A percentile compares a stretch with the other conserved stretches of the same genome.
Evolutionary conservation across 257 asterid genomes (phyloP).

Genomic region (Vinca minor): DNA sequence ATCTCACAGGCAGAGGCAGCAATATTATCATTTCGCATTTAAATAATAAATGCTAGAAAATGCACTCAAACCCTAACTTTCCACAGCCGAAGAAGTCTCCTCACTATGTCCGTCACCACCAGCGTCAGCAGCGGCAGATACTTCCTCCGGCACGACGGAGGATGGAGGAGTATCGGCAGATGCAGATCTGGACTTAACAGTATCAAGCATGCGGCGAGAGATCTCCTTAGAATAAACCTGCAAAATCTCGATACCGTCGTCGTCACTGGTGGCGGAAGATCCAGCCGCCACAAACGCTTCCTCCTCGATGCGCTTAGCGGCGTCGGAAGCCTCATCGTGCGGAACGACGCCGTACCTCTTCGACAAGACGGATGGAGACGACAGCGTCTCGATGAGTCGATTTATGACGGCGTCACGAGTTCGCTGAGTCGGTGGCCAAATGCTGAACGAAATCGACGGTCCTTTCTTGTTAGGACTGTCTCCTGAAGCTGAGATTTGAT

Average conservation of each 20-base stretch:
- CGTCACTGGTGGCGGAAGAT: conserved; percentile 30
- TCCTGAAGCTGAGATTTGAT: conserved; percentile 7
- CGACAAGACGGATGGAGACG: conserved; percentile 69
- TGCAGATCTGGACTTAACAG: conserved; percentile 72
- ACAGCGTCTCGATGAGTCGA: conserved; percentile 70
- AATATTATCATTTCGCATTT: not conserved
- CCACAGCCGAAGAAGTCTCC: conserved; percentile 41
- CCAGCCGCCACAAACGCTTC: conserved; percentile 59
- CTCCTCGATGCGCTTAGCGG: conserved; percentile 54
- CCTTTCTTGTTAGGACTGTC: conserved; percentile 13
- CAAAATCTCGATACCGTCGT: conserved; percentile 72
- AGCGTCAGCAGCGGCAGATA: conserved; percentile 29
- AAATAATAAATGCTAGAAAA: conserved; percentile 7
- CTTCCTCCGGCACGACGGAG: conserved; percentile 34
- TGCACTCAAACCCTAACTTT: conserved; percentile 18
- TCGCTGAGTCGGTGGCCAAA: conserved; percentile 85
- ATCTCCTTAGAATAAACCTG: conserved; percentile 85
- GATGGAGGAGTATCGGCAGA: conserved; percentile 23
- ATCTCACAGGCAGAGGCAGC: conserved; percentile 1
- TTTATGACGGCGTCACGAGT: conserved; percentile 79
- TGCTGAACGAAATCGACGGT: conserved; percentile 49
- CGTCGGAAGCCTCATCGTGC: conserved; percentile 56
- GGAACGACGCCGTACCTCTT: conserved; percentile 77
- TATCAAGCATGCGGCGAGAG: conserved; percentile 69
- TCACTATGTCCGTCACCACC: conserved; percentile 40